Evolutionary conservation across 331 rosid genomes (phyloP), one percentile per base, ranked within the genome.

Genomic region (Dryas integrifolia): DNA sequence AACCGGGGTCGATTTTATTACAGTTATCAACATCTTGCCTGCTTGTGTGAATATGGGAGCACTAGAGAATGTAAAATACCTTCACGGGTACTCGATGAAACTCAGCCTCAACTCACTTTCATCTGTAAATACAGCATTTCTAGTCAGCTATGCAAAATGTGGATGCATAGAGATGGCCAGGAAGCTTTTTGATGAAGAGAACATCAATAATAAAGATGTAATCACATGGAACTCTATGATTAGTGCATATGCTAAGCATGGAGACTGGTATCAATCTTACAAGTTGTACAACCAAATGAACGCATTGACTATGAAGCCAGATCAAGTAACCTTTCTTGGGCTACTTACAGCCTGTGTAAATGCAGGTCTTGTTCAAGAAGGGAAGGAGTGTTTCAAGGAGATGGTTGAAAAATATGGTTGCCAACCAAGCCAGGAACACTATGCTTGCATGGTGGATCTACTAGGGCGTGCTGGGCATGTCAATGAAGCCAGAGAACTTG

Each of bases 181-280:
- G 43, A 86, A 81, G 79, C 79, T 86, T 78, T 91, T 87, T 4
- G 89, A 89, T 57, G 96, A 86, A 77, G 91, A 84, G 72, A 83
- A 83, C 70, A 75, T 58, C 79, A 65, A 72, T 67, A 69, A 59
- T 44, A 89, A 77, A 70, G 93, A 91, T 82, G 58, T 87, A 62
- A 86, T 89, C 82, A 88, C 84, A 6, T 91, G 93, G 90, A 91
- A 91, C 80, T 87, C 90, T 70, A 89, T 89, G 88, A 80, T 91
- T 65, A 74, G 78, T 61, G 96, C 96, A 0, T 84, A 87, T 77
- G 85, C 96, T 10, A 89, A 86, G 76, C 96, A 89, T 45, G 97
- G 97, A 56, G 83, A 83, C 50, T 87, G 91, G 88, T 69, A 79
- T 63, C 77, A 58, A 51, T 86, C 88, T 72, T 89, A 87, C 55